Evolutionary conservation across 2,329 filamentous ascomycete species (phyloP).

Genomic region (Harringtonia lauricola): DNA sequence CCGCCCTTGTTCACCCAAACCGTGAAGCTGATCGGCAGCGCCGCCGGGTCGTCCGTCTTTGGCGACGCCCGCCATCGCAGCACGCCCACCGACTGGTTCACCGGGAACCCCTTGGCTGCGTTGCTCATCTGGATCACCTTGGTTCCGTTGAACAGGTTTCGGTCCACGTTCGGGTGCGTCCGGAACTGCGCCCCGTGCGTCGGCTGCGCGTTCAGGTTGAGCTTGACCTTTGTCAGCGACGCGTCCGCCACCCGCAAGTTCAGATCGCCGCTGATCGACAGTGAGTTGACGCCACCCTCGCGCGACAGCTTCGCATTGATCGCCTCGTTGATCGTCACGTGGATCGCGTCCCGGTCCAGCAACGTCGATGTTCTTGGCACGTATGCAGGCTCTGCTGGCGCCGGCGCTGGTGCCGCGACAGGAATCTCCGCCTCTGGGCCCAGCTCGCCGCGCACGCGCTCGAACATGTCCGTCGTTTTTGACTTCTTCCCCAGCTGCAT

Average conservation of each 20-base stretch:
- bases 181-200: conserved; percentile 84
- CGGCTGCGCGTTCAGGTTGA: conserved; percentile 64
- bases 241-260: conserved; percentile 84
- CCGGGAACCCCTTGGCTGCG: conserved; percentile 75
- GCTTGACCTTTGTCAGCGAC: conserved; percentile 81
- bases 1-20: conserved; percentile 92
- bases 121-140: conserved; percentile 89
- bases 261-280: conserved; percentile 85
- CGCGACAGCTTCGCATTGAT: conserved; percentile 82
- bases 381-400: neutral
- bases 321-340: conserved; percentile 79
- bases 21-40: conserved; percentile 89
- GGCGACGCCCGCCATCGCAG: conserved; percentile 84
- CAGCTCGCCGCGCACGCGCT: conserved; percentile 84
- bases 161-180: conserved; percentile 94
- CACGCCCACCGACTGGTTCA: conserved; percentile 88
- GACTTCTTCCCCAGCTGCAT: conserved; percentile 99
- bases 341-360: conserved; percentile 72
- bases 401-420: conserved; percentile 46
- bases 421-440: conserved; percentile 80
- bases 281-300: conserved; percentile 76
- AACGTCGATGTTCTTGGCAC: conserved; percentile 48
- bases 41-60: conserved; percentile 66
- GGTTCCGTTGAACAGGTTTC: conserved; percentile 68
- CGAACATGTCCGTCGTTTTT: conserved; percentile 94